These are phyloP conservation scores for Knufia petricola DNA, from an alignment of 2,329 filamentous ascomycete species.

Conservation along the genomic window DNA sequence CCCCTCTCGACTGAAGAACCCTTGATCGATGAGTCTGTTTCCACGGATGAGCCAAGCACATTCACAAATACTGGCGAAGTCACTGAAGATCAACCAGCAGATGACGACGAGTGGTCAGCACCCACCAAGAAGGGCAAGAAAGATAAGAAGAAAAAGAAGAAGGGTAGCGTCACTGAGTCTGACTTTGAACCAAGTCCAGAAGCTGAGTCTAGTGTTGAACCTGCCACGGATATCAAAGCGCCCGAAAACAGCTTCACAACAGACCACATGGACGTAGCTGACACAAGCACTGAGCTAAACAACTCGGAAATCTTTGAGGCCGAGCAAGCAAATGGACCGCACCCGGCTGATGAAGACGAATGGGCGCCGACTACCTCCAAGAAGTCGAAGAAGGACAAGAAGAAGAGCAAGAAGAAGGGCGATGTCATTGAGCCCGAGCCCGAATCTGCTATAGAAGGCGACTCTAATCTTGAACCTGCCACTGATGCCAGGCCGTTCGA, in stretches of 20 bases:
- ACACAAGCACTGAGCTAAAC: not conserved
- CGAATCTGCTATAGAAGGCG: not conserved
- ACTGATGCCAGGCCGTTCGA: not conserved
- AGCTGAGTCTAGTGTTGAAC: not conserved
- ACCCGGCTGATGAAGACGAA: conserved; percentile 15
- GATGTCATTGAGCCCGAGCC: not conserved
- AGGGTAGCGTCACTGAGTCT: not conserved
- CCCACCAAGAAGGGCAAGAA: conserved; percentile 18
- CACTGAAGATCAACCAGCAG: too few species aligned
- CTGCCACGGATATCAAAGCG: not conserved
- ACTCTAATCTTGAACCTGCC: not conserved
- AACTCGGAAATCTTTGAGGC: too few species aligned
- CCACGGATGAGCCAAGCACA: not conserved
- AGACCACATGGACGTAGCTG: not conserved
- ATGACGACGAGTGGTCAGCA: not conserved
- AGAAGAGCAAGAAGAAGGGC: conserved; percentile 11
- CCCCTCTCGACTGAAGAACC: not conserved
- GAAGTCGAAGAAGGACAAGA: conserved; percentile 12
- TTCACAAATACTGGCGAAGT: not conserved
- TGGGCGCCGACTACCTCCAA: conserved; percentile 17
- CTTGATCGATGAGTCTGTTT: not conserved
- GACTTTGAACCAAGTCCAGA: not conserved
- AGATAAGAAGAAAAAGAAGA: conserved; percentile 18
- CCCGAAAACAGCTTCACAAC: not conserved
- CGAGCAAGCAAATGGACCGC: not conserved